Conservation (phyloP, 345 rosid species). For the Erucastrum elatum region DNA sequence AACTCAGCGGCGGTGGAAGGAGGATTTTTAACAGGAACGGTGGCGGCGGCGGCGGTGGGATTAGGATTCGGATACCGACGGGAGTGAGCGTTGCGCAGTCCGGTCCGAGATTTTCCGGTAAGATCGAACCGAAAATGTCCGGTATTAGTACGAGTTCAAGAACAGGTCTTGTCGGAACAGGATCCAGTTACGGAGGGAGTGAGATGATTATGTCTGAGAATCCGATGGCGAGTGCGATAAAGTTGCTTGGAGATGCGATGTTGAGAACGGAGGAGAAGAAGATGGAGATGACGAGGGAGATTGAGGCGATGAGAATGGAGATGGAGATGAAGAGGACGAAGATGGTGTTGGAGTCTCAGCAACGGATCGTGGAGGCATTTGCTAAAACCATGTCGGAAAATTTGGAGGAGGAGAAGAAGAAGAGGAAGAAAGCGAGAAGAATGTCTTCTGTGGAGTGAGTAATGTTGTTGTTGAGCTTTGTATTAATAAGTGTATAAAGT, state of each 20-base stretch:
- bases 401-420: slow-evolving; percentile 41
- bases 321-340: slow-evolving; percentile 88
- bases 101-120: slow-evolving; percentile 45
- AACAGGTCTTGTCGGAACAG: slow-evolving; percentile 35
- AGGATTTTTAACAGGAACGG: slow-evolving; percentile 62
- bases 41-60: slow-evolving; percentile 41
- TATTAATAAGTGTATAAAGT: not conserved
- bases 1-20: slow-evolving; percentile 42
- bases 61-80: slow-evolving; percentile 75
- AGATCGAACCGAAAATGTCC: slow-evolving; percentile 43
- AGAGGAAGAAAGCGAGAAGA: slow-evolving; percentile 41
- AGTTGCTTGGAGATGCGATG: slow-evolving; percentile 80
- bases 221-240: slow-evolving; percentile 70
- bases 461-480: slow-evolving; percentile 17
- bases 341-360: slow-evolving; percentile 87
- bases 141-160: slow-evolving; percentile 19
- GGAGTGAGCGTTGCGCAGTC: slow-evolving; percentile 82
- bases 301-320: slow-evolving; percentile 84
- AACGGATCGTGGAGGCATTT: slow-evolving; percentile 72
- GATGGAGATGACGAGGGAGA: slow-evolving; percentile 89
- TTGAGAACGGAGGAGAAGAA: slow-evolving; percentile 84
- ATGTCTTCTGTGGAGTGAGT: slow-evolving; percentile 3
- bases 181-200: slow-evolving; percentile 17
- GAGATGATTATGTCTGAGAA: slow-evolving; percentile 50
- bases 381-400: slow-evolving; percentile 58